Conservation (phyloP, 495 filamentous ascomycete genomes). For the Penicillium flavigenum region DNA sequence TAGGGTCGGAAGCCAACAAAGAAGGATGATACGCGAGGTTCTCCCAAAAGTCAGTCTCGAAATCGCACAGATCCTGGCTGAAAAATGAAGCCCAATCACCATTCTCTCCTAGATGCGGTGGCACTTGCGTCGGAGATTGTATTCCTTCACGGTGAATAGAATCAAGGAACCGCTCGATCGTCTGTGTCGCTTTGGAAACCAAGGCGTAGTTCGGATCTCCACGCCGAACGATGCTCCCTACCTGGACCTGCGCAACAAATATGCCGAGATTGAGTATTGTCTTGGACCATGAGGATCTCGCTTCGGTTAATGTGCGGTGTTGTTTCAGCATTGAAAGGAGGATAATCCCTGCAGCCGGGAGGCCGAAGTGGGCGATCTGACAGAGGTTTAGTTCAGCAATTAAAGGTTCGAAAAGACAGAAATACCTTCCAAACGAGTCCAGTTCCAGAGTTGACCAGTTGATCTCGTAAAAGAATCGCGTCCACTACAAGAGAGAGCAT, state of each 20-base stretch:
- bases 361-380: conserved; percentile 38
- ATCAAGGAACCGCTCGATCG: conserved; percentile 35
- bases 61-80: conserved; percentile 36
- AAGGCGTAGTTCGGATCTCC: conserved; percentile 40
- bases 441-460: conserved; percentile 40
- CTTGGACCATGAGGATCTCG: conserved; percentile 26
- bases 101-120: conserved; percentile 15
- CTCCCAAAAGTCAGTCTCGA: conserved; percentile 35
- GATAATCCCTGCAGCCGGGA: conserved; percentile 43
- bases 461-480: conserved; percentile 37
- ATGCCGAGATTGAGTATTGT: conserved; percentile 36
- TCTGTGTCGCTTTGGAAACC: conserved; percentile 32
- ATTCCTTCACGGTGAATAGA: conserved; percentile 28
- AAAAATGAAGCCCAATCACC: conserved; percentile 33
- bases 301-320: conserved; percentile 10
- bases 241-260: conserved; percentile 41
- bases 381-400: neutral
- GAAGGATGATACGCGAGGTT: conserved; percentile 36
- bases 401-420: too few relatives aligned
- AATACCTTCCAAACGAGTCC: conserved; percentile 43
- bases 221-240: conserved; percentile 33
- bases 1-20: conserved; percentile 25
- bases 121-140: conserved; percentile 6
- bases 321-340: conserved; percentile 38
- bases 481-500: conserved; percentile 42